phyloP scores from a whole-genome alignment of 768 basidiomycete genomes.

The Mycena sanguinolenta region DNA sequence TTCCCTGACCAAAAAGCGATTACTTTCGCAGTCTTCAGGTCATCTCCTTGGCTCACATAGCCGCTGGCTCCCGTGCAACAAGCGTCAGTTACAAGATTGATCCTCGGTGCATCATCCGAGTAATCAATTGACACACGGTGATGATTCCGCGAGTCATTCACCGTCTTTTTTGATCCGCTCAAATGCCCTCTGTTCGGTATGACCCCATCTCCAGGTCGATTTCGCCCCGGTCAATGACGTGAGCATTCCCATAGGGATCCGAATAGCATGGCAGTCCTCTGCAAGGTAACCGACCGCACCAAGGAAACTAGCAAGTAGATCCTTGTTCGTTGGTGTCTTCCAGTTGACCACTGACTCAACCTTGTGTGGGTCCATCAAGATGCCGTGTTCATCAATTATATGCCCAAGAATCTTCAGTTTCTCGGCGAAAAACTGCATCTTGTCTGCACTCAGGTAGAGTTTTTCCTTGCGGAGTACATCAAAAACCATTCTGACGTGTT shows the following conservation, averaged over 20 bases:
- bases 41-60: slow-evolving; percentile 42
- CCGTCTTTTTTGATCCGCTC: slow-evolving; percentile 50
- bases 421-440: not conserved
- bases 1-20: slow-evolving; percentile 54
- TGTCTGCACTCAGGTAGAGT: slow-evolving; percentile 49
- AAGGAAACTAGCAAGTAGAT: slow-evolving; percentile 51
- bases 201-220: slow-evolving; percentile 44
- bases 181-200: slow-evolving; percentile 50
- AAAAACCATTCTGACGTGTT: slow-evolving; percentile 47
- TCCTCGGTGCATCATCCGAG: slow-evolving; percentile 24
- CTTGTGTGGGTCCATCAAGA: slow-evolving; percentile 60
- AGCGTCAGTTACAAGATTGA: slow-evolving; percentile 50
- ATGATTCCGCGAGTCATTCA: slow-evolving; percentile 37
- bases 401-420: slow-evolving; percentile 50
- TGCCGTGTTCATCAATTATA: slow-evolving; percentile 51
- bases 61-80: slow-evolving; percentile 48
- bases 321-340: slow-evolving; percentile 51
- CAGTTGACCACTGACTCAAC: slow-evolving; percentile 53
- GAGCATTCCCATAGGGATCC: slow-evolving; percentile 51
- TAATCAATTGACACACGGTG: slow-evolving; percentile 41
- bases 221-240: slow-evolving; percentile 42
- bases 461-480: slow-evolving; percentile 47
- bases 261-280: slow-evolving; percentile 49
- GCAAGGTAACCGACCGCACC: slow-evolving; percentile 50
- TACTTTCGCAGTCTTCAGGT: slow-evolving; percentile 43